Base-by-base conservation (phyloP, 805 yeast genomes). In the Yarrowia hollandica region DNA sequence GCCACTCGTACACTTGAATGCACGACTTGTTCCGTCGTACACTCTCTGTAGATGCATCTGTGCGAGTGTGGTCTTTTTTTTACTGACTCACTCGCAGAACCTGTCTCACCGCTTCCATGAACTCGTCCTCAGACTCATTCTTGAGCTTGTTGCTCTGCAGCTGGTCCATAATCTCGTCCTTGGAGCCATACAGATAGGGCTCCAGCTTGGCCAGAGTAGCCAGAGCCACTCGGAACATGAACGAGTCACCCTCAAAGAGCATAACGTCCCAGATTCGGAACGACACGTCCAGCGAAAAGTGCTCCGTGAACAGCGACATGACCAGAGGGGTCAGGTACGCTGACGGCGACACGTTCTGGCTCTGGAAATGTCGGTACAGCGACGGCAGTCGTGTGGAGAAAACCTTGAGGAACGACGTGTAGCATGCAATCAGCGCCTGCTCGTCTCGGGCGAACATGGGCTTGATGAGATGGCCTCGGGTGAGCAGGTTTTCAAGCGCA, bases 231-330 rank as follows among this genome's bases (percentile, higher is more conserved):
- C 85, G 75, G 39, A 82, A 69, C 50, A 85, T 66, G 62, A 83
- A 75, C 1, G 78, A 70, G 63, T 82, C 87, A 7, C 85, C 83
- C 66, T 84, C 89, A 67, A 84, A 83, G 10, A 84, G 67, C 67
- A 77, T 77, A 5, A 85, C 73, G 67, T 86, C 91, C 62, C 86
- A 65, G 6, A 85, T 63, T 14, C 82, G 76, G 22, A 77, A 71
- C 7, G 79, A 68, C 1, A 77, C 68, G 30, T 83, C 84, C 46
- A 80, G 69, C 11, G 75, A 67, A 41, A 83, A 65, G 22, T 76
- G 73, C 52, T 74, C 71, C 1, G 83, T 67, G 65, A 84, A 80
- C 16, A 82, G 61, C 10, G 75, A 71, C 21, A 59, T 54, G 2
- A 83, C 62, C 55, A 82, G 64, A 2, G 77, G 73, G 21, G 71